Percentiles rank a stretch among this genome's conserved stretches.
Evolutionary conservation across 83 land plant genomes (phyloP).

Genomic region (Picea mariana): DNA sequence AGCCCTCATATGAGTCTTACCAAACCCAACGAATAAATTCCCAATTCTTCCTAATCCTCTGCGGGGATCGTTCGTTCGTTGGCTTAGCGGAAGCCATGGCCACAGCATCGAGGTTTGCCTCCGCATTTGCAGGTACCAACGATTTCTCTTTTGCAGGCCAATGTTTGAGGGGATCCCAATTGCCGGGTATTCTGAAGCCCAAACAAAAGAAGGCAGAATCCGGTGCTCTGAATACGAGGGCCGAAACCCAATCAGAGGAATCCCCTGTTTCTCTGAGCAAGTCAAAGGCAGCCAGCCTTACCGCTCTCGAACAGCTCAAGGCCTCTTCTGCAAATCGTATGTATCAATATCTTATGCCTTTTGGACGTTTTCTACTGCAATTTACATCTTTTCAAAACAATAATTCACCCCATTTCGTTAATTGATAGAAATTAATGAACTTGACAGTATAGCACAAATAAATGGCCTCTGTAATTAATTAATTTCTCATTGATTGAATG

Average conservation of each 20-base stretch:
- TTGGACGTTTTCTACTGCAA: background rate
- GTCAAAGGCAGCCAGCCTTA: constrained; percentile 34
- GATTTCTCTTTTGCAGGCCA: constrained; percentile 5
- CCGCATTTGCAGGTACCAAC: constrained; percentile 12
- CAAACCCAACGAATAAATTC: background rate
- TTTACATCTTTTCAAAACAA: background rate
- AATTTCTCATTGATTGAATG: background rate
- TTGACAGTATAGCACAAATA: too few relatives aligned
- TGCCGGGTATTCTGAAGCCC: background rate
- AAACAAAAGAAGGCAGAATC: background rate
- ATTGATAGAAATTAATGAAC: too few relatives aligned
- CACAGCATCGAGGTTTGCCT: background rate
- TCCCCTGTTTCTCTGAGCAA: background rate
- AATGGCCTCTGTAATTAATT: background rate
- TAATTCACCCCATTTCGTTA: background rate
- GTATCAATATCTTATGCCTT: constrained; percentile 12
- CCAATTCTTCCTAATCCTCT: background rate
- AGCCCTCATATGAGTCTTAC: background rate
- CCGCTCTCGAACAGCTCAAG: constrained; percentile 82
- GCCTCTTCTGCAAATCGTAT: constrained; percentile 58
- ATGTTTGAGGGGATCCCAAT: background rate
- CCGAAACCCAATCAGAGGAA: background rate
- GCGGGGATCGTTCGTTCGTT: background rate
- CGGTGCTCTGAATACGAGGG: background rate
- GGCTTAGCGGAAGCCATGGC: too few relatives aligned